phyloP scores from a whole-genome alignment of 78 protist genomes.

The Dictyostelium purpureum region DNA sequence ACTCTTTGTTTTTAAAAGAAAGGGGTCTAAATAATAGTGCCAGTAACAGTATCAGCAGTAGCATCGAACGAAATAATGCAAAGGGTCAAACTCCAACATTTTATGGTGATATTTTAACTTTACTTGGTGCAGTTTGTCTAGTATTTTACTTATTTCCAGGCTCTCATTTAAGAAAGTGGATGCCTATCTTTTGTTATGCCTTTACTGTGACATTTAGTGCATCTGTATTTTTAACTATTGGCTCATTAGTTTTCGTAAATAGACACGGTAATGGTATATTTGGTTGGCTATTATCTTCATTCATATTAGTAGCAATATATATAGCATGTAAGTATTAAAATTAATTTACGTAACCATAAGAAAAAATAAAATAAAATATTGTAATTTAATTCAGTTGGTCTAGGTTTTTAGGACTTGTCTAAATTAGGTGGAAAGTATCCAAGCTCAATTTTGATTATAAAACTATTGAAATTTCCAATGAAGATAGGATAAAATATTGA shows the following conservation, averaged over 20 bases:
- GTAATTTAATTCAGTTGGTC: too few relatives aligned
- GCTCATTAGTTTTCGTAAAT: conserved; percentile 25
- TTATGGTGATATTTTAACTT: conserved; percentile 69
- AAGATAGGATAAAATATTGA: too few relatives aligned
- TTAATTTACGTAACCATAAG: background rate
- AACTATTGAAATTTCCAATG: too few relatives aligned
- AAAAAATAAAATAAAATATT: too few relatives aligned
- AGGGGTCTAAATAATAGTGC: background rate
- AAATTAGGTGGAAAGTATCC: too few relatives aligned
- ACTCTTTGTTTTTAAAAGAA: conserved; percentile 3
- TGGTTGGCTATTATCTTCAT: conserved; percentile 30
- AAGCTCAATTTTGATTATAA: too few relatives aligned
- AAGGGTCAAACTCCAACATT: conserved; percentile 43
- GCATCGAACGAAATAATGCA: background rate
- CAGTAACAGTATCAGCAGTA: background rate
- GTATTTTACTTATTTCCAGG: conserved; percentile 71
- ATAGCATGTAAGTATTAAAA: background rate
- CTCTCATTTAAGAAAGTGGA: conserved; percentile 22
- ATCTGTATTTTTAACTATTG: conserved; percentile 18
- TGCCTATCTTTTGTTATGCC: conserved; percentile 77
- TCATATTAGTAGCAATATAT: conserved; percentile 15
- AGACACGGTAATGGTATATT: background rate
- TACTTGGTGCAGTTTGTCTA: conserved; percentile 68
- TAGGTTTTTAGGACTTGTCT: too few relatives aligned
- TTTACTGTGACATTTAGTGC: conserved; percentile 78